Evolutionary conservation across 345 rosid species (phyloP).

Genomic region (Hypericum androsaemum): DNA sequence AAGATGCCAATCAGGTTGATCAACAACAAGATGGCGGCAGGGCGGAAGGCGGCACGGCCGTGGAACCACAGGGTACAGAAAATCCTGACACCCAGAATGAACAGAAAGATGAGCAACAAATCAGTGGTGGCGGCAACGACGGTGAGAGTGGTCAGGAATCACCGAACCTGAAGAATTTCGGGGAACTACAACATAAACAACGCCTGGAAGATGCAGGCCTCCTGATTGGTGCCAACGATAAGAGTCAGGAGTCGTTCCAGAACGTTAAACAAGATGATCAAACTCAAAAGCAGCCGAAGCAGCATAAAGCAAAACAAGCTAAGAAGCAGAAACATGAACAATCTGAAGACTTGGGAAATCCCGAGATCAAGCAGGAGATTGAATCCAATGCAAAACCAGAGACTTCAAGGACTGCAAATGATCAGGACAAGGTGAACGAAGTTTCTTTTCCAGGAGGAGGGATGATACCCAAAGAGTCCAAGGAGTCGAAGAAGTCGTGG

Average conservation of each 20-base stretch:
- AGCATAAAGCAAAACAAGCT: constrained; percentile 16
- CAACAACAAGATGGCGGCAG: background rate
- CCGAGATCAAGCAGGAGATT: too few species aligned
- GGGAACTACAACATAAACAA: constrained; percentile 34
- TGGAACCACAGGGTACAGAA: background rate
- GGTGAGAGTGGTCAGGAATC: constrained; percentile 11
- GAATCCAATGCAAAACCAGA: constrained; percentile 17
- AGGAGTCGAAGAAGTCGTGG: constrained; percentile 70
- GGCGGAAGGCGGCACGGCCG: constrained; percentile 1
- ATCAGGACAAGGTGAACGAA: constrained; percentile 11
- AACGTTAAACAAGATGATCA: constrained; percentile 20
- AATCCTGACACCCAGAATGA: background rate
- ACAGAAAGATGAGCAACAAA: background rate
- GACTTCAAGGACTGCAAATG: constrained; percentile 8
- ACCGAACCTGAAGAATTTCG: constrained; percentile 19
- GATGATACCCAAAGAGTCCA: constrained; percentile 66
- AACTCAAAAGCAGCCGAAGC: constrained; percentile 26
- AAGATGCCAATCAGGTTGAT: background rate
- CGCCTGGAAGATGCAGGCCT: constrained; percentile 41
- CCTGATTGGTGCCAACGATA: constrained; percentile 21
- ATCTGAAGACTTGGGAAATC: too few species aligned
- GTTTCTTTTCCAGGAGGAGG: constrained; percentile 19
- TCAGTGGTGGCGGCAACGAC: background rate
- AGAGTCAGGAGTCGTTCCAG: constrained; percentile 11
- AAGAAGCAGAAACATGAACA: too few species aligned